These are phyloP conservation scores for Tieghemiomyces parasiticus DNA, from an alignment of 192 early-diverging fungal species.

Conservation along the genomic window DNA sequence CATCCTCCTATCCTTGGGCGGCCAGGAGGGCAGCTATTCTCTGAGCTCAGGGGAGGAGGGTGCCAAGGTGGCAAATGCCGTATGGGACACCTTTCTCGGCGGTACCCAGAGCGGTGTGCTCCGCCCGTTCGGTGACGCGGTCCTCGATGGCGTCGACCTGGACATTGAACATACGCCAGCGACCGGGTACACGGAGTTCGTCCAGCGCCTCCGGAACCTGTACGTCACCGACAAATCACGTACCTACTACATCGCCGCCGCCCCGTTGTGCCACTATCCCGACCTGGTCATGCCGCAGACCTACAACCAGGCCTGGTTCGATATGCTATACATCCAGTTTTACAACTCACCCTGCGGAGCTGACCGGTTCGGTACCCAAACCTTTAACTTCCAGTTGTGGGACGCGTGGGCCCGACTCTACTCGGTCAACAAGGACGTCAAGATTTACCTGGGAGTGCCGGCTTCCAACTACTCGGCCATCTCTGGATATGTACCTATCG, in stretches of 20 bases:
- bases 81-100: slow-evolving; percentile 15
- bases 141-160: slow-evolving; percentile 15
- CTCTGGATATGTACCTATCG: slow-evolving; percentile 38
- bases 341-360: slow-evolving; percentile 13
- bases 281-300: slow-evolving; percentile 10
- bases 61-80: slow-evolving; percentile 5
- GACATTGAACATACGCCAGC: slow-evolving; percentile 15
- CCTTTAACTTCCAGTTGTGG: slow-evolving; percentile 28
- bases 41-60: slow-evolving; percentile 13
- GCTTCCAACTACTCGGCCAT: slow-evolving; percentile 36
- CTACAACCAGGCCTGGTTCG: slow-evolving; percentile 8
- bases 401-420: slow-evolving; percentile 40
- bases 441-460: slow-evolving; percentile 43
- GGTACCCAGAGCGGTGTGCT: slow-evolving; percentile 11
- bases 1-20: slow-evolving; percentile 5
- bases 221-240: background rate
- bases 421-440: slow-evolving; percentile 38
- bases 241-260: slow-evolving; percentile 7
- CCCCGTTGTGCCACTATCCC: slow-evolving; percentile 4
- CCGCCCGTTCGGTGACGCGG: slow-evolving; percentile 15
- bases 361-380: slow-evolving; percentile 9
- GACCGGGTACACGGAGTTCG: slow-evolving; percentile 14
- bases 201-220: slow-evolving; percentile 10
- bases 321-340: slow-evolving; percentile 10
- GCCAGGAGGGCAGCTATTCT: slow-evolving; percentile 4